Evolutionary conservation across 169 alveolate genomes (phyloP).

Genomic region (Plasmodium relictum): DNA sequence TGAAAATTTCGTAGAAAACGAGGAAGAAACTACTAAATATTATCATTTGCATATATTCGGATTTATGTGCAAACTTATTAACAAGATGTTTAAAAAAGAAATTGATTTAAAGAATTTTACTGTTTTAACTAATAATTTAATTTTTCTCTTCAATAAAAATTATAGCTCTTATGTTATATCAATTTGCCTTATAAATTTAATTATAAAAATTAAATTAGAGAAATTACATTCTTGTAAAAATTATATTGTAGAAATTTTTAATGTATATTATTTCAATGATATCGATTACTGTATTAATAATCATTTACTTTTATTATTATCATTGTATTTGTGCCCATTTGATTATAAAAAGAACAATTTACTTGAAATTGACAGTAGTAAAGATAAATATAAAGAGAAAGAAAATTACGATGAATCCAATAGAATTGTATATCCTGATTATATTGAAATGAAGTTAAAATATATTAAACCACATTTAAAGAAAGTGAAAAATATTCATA

Average conservation of each 20-base stretch:
- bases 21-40: slow-evolving; percentile 6
- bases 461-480: slow-evolving; percentile 59
- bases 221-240: slow-evolving; percentile 33
- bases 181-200: slow-evolving; percentile 35
- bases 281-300: slow-evolving; percentile 33
- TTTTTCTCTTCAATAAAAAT: slow-evolving; percentile 52
- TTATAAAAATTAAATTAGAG: slow-evolving; percentile 60
- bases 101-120: slow-evolving; percentile 28
- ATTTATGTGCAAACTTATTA: slow-evolving; percentile 42
- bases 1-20: not conserved
- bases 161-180: slow-evolving; percentile 51
- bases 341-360: slow-evolving; percentile 12
- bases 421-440: slow-evolving; percentile 27
- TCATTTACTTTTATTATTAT: slow-evolving; percentile 25
- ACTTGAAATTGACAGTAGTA: not conserved
- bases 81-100: slow-evolving; percentile 40
- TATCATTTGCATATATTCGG: slow-evolving; percentile 56
- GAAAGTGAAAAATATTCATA: slow-evolving; percentile 50
- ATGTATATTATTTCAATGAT: slow-evolving; percentile 25
- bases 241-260: slow-evolving; percentile 28
- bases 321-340: slow-evolving; percentile 53
- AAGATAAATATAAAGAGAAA: not conserved
- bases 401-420: not conserved
- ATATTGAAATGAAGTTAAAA: slow-evolving; percentile 31
- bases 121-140: slow-evolving; percentile 38